Conservation (phyloP, 176 grass and related monocot species). For the barley (Hordeum vulgare) region DNA sequence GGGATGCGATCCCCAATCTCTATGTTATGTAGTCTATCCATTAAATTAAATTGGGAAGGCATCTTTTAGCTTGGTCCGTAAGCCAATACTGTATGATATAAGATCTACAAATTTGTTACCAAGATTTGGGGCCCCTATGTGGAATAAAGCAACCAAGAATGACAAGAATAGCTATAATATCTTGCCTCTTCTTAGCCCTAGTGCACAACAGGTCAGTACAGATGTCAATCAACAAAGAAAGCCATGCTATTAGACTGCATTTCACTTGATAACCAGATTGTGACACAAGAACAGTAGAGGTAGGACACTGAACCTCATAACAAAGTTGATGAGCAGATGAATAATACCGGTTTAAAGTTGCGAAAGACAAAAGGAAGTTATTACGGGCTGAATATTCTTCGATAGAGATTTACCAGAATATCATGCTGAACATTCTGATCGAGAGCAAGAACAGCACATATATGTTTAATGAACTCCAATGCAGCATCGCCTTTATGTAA, state of each 20-base stretch:
- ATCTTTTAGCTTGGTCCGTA: neutral
- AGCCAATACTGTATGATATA: neutral
- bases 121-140: neutral
- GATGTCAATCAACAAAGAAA: neutral
- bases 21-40: neutral
- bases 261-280: slow-evolving; percentile 1
- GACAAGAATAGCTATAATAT: neutral
- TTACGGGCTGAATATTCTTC: slow-evolving; percentile 15
- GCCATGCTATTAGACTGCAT: neutral
- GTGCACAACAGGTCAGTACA: neutral
- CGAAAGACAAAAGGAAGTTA: neutral
- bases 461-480: slow-evolving; percentile 95
- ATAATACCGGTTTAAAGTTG: slow-evolving; percentile 3
- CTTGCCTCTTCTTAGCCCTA: neutral
- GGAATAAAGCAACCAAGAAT: neutral
- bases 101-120: neutral
- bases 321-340: neutral
- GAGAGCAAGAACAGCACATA: slow-evolving; percentile 87
- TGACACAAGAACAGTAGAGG: slow-evolving; percentile 6
- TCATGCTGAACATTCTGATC: slow-evolving; percentile 94
- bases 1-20: neutral
- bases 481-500: slow-evolving; percentile 68
- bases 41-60: neutral
- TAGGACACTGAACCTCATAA: neutral
- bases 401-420: slow-evolving; percentile 66